A percentile compares a stretch with the other conserved stretches of the same genome.
Conservation (phyloP, 192 early-diverging fungal species). For the Backusella australiensis region DNA sequence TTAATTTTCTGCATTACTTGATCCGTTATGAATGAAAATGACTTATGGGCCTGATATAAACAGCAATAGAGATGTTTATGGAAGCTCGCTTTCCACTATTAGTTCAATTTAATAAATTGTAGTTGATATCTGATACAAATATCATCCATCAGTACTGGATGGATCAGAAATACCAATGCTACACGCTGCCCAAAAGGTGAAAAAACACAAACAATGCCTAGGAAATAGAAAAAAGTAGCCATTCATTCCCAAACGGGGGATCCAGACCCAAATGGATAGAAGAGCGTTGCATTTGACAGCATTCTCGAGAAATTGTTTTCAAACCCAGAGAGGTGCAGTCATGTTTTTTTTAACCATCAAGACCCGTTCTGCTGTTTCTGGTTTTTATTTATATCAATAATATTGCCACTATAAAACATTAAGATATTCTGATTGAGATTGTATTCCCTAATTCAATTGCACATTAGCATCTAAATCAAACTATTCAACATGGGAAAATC, state of each 20-base stretch:
- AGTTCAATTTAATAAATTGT: background rate
- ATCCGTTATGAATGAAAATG: background rate
- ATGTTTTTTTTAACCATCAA: background rate
- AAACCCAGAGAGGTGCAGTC: background rate
- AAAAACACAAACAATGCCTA: no score
- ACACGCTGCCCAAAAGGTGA: background rate
- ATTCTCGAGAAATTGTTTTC: background rate
- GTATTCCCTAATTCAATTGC: background rate
- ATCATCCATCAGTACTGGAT: no score
- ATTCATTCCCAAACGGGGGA: no score
- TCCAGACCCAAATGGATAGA: no score
- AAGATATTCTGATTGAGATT: background rate
- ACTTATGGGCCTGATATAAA: no score
- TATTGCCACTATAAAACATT: background rate
- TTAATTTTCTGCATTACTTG: background rate
- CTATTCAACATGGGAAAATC: constrained; percentile 20
- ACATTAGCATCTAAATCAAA: background rate
- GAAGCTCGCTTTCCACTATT: background rate
- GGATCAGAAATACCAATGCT: background rate
- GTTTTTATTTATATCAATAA: background rate
- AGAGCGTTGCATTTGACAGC: no score
- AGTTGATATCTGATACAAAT: background rate
- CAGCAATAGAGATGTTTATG: background rate
- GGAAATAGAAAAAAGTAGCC: no score
- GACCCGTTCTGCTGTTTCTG: background rate